Evolutionary conservation across 2,329 filamentous ascomycete genomes (phyloP).

Genomic region (Tolypocladium cylindrosporum): DNA sequence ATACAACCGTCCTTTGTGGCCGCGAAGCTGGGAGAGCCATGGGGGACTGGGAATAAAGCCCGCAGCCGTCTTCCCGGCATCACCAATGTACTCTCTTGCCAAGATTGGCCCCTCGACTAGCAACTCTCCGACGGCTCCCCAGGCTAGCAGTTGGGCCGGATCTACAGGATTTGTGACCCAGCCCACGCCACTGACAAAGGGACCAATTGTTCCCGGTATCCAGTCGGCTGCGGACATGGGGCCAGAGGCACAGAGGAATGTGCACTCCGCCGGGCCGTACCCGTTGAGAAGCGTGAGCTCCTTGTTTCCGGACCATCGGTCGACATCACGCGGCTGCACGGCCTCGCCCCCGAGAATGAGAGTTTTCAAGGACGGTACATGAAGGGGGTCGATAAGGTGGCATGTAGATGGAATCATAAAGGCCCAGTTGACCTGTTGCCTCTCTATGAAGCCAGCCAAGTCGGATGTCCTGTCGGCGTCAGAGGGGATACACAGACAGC

Average conservation of each 20-base stretch:
- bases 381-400: neutral
- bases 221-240: neutral
- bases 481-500: constrained; percentile 1
- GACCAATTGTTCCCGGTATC: neutral
- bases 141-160: constrained; percentile 1
- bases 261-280: neutral
- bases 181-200: neutral
- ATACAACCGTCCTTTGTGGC: constrained; percentile 19
- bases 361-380: neutral
- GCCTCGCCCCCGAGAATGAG: constrained; percentile 1
- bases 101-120: constrained; percentile 14
- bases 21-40: constrained; percentile 14
- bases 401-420: constrained; percentile 1
- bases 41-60: constrained; percentile 31
- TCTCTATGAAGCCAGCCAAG: neutral
- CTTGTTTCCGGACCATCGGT: neutral
- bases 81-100: constrained; percentile 10
- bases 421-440: neutral
- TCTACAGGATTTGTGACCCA: neutral
- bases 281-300: neutral
- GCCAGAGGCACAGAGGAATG: neutral
- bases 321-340: neutral
- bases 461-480: neutral
- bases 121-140: constrained; percentile 14
- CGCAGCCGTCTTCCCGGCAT: constrained; percentile 9